phyloP scores from a whole-genome alignment of 352 stramenopile species.

The Phytophthora chlamydospora region DNA sequence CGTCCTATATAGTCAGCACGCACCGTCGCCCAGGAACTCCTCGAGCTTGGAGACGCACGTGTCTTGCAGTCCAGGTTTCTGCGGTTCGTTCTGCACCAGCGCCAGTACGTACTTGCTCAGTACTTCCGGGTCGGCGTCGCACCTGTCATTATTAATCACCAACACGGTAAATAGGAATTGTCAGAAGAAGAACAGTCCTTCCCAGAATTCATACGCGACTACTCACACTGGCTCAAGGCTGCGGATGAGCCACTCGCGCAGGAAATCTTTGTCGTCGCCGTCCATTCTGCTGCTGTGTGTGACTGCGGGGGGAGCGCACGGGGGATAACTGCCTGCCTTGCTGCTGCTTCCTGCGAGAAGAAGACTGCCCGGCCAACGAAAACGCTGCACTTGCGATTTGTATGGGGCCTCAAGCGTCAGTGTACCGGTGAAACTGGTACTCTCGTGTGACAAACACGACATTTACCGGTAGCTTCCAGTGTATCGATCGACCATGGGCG shows the following conservation, averaged over 20 bases:
- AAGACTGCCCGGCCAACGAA: constrained; percentile 27
- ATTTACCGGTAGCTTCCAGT: neutral
- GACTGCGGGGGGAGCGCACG: constrained; percentile 6
- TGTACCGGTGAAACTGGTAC: too few species aligned
- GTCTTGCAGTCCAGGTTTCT: constrained; percentile 69
- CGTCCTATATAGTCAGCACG: constrained; percentile 6
- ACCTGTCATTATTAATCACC: constrained; percentile 40
- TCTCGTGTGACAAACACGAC: constrained; percentile 14
- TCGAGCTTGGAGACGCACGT: constrained; percentile 81
- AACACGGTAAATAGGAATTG: constrained; percentile 3
- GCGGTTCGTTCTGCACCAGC: constrained; percentile 84
- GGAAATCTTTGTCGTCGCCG: constrained; percentile 74
- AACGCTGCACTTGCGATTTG: constrained; percentile 22
- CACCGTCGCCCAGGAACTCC: constrained; percentile 87
- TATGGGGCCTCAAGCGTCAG: neutral
- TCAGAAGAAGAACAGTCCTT: neutral
- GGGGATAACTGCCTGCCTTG: constrained; percentile 26
- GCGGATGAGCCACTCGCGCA: constrained; percentile 88
- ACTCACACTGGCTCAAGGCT: constrained; percentile 86
- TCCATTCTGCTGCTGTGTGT: constrained; percentile 54
- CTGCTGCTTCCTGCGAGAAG: constrained; percentile 16
- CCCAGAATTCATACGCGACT: too few species aligned
- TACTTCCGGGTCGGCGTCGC: constrained; percentile 86
- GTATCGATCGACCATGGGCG: constrained; percentile 35
- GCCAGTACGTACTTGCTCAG: constrained; percentile 89